These are phyloP conservation scores for Trichoderma aggressivum DNA, from an alignment of 2,329 filamentous ascomycete genomes.

Conservation along the genomic window DNA sequence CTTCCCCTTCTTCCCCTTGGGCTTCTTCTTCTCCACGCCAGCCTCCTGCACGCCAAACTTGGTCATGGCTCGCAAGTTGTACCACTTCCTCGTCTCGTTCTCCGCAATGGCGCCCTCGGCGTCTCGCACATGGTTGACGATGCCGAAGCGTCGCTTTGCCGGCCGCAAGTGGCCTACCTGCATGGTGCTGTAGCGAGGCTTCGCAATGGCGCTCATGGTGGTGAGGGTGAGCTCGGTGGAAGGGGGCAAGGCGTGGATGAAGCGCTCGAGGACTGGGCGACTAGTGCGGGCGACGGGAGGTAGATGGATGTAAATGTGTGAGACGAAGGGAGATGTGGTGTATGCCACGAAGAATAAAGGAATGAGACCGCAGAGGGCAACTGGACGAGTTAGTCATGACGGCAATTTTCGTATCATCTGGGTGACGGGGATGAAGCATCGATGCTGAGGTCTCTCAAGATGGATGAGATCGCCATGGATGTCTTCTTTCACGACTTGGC, in stretches of 20 bases:
- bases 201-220: slow-evolving; percentile 54
- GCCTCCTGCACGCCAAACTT: slow-evolving; percentile 39
- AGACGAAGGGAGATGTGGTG: slow-evolving; percentile 67
- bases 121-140: slow-evolving; percentile 40
- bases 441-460: background rate
- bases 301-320: slow-evolving; percentile 66
- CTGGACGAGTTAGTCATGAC: slow-evolving; percentile 35
- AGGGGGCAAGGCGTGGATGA: slow-evolving; percentile 45
- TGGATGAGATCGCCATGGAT: background rate
- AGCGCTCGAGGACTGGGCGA: slow-evolving; percentile 52
- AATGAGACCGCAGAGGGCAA: slow-evolving; percentile 57
- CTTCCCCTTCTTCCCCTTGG: slow-evolving; percentile 23
- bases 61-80: slow-evolving; percentile 39
- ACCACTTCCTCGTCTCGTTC: slow-evolving; percentile 37
- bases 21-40: slow-evolving; percentile 14
- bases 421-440: background rate
- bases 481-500: background rate
- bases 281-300: slow-evolving; percentile 63
- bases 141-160: slow-evolving; percentile 33
- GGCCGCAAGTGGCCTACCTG: slow-evolving; percentile 38
- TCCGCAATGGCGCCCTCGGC: slow-evolving; percentile 32
- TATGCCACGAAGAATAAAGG: slow-evolving; percentile 64
- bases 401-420: background rate
- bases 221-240: slow-evolving; percentile 48
- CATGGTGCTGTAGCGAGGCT: slow-evolving; percentile 48